A percentile compares a stretch with the other conserved stretches of the same genome.
These are phyloP conservation scores for Phaeotremella skinneri DNA, from an alignment of 768 basidiomycete genomes.

Conservation along the genomic window DNA sequence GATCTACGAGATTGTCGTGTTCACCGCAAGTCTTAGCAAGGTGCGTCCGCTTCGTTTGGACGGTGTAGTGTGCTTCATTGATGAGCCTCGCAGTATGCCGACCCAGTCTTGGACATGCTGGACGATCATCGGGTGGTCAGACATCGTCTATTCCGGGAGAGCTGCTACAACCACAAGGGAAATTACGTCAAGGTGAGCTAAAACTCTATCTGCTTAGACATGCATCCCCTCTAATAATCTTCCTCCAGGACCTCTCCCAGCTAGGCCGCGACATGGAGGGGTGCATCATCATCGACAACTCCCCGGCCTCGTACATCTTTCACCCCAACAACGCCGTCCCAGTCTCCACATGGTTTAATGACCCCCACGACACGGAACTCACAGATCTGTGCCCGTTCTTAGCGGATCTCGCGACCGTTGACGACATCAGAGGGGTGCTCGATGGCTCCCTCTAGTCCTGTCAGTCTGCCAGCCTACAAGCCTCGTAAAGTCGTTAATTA, in stretches of 20 bases:
- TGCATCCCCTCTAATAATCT: not conserved
- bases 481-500: too few relatives aligned
- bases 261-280: constrained; percentile 89
- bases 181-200: constrained; percentile 87
- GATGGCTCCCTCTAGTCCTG: constrained; percentile 59
- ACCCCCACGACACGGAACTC: constrained; percentile 95
- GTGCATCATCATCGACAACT: constrained; percentile 97
- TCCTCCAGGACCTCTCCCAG: constrained; percentile 83
- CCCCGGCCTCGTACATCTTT: constrained; percentile 98
- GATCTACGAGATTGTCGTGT: constrained; percentile 95
- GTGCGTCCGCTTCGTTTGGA: constrained; percentile 54
- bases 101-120: constrained; percentile 95
- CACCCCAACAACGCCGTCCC: constrained; percentile 99
- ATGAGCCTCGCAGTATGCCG: constrained; percentile 70
- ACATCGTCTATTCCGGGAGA: constrained; percentile 93
- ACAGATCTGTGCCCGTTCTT: constrained; percentile 95
- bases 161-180: constrained; percentile 97
- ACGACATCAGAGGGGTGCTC: constrained; percentile 86
- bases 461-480: too few relatives aligned
- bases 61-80: not conserved
- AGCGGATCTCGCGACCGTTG: constrained; percentile 75
- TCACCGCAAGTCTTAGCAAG: constrained; percentile 97
- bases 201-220: not conserved
- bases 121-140: constrained; percentile 88
- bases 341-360: constrained; percentile 99